phyloP scores from a whole-genome alignment of 495 filamentous ascomycete genomes.

The Annulohypoxylon bovei region DNA sequence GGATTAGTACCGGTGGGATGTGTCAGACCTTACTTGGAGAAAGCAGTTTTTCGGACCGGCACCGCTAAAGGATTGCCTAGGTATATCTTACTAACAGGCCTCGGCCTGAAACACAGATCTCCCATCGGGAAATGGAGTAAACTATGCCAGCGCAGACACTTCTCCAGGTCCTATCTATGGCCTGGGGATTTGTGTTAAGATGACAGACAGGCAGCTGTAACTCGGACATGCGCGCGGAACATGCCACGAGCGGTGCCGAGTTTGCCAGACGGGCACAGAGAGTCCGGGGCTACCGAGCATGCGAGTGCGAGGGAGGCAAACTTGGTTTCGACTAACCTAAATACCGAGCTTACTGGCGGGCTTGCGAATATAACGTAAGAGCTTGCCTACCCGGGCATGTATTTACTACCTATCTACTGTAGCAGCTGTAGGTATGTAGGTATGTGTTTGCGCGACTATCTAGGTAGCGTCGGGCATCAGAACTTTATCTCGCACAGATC shows the following conservation, averaged over 20 bases:
- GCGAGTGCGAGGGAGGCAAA: not conserved
- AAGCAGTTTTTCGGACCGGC: not conserved
- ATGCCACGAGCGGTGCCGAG: not conserved
- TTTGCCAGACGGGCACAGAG: not conserved
- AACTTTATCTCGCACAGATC: conserved; percentile 33
- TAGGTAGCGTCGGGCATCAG: conserved; percentile 13
- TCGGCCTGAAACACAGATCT: conserved; percentile 18
- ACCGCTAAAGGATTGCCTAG: not conserved
- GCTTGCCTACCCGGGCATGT: not conserved
- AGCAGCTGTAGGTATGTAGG: not conserved
- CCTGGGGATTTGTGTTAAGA: not conserved
- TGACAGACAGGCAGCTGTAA: not conserved
- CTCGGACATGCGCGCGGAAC: no score
- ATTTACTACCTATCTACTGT: not conserved
- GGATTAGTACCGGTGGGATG: conserved; percentile 22
- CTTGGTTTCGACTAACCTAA: not conserved
- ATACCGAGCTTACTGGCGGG: conserved; percentile 6
- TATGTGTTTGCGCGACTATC: not conserved
- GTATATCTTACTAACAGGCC: not conserved
- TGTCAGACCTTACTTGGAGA: not conserved
- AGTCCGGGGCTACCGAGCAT: not conserved
- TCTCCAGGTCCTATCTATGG: not conserved
- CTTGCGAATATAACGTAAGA: conserved; percentile 28
- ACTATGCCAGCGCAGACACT: not conserved
- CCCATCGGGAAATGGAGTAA: not conserved